A percentile compares a stretch with the other conserved stretches of the same genome.
Conservation (phyloP, 1,284 basidiomycete genomes). For the Leccinum solheimii region DNA sequence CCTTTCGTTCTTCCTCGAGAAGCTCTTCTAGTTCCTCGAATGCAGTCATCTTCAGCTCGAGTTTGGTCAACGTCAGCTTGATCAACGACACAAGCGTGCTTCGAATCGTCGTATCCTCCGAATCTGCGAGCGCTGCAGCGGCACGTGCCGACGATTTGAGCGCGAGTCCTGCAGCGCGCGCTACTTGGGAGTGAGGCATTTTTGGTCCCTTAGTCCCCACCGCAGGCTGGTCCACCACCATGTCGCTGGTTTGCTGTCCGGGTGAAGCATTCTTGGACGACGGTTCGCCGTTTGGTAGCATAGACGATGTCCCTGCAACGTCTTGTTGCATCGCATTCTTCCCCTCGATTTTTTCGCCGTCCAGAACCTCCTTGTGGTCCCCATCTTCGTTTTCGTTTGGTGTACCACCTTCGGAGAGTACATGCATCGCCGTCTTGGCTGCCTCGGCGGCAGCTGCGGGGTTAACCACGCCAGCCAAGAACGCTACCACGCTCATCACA, state of each 20-base stretch:
- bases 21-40: slow-evolving; percentile 91
- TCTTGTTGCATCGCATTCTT: slow-evolving; percentile 35
- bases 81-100: slow-evolving; percentile 83
- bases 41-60: slow-evolving; percentile 90
- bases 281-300: slow-evolving; percentile 21
- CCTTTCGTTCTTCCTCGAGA: slow-evolving; percentile 81
- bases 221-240: slow-evolving; percentile 43
- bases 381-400: slow-evolving; percentile 34
- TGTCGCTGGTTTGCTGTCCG: slow-evolving; percentile 38
- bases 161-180: slow-evolving; percentile 80
- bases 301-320: slow-evolving; percentile 8
- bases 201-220: slow-evolving; percentile 45
- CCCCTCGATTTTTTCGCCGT: slow-evolving; percentile 32
- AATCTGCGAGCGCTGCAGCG: slow-evolving; percentile 78
- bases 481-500: slow-evolving; percentile 97
- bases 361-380: slow-evolving; percentile 26
- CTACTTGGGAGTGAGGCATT: slow-evolving; percentile 74
- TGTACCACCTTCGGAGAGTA: slow-evolving; percentile 53
- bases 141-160: slow-evolving; percentile 90
- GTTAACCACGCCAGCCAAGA: slow-evolving; percentile 90
- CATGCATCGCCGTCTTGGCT: slow-evolving; percentile 86
- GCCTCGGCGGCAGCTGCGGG: slow-evolving; percentile 93
- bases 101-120: slow-evolving; percentile 83
- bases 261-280: slow-evolving; percentile 13
- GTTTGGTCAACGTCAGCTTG: slow-evolving; percentile 88